Evolutionary conservation across 108 stramenopile species (phyloP), one percentile per base, ranked within the genome.

Genomic region (Pinguiococcus pyrenoidosus): DNA sequence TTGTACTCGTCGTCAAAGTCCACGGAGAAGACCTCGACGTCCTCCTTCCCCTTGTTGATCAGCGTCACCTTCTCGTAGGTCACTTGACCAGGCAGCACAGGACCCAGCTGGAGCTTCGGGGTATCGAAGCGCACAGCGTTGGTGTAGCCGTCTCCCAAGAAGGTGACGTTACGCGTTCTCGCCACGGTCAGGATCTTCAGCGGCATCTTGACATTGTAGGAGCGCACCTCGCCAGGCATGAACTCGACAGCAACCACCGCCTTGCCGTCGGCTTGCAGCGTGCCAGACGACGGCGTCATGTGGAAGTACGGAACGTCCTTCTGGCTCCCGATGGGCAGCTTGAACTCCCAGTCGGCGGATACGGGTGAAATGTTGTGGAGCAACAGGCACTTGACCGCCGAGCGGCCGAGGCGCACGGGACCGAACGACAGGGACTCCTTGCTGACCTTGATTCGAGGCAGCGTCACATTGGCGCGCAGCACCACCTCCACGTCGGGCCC

Each of bases 1-100:
- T 62, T 32, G 38, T 69, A 64, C n/a, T 52, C 32, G 35, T 44
- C 21, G 54, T 78, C 77, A 46, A 78, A 78, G 51, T 78, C 74
- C 21, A 76, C 22, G 8, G 75, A 76, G 51, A 56, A 78, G 10
- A 76, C 69, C 49, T 76, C 77, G 22, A 78, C 54, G 42, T 54
- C 43, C 32, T 40, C 37, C 13, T 41, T 24, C 30, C 50, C 23
- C 10, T 40, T 46, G 38, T 78, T 78, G 9, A n/a, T 4, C 26
- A 78, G 33, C 17, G 39, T 40, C 1, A 78, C 71, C 16, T 59
- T 27, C 10, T 8, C 10, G 9, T 20, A n/a, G 46, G 27, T 44
- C 32, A 27, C 66, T 20, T 40, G 37, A 18, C 27, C 29, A 2
- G 77, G 77, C 16, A 78, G 54, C 33, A 71, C 63, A 1, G 77